phyloP scores from a whole-genome alignment of 345 rosid species.

The Euphorbia lathyris region DNA sequence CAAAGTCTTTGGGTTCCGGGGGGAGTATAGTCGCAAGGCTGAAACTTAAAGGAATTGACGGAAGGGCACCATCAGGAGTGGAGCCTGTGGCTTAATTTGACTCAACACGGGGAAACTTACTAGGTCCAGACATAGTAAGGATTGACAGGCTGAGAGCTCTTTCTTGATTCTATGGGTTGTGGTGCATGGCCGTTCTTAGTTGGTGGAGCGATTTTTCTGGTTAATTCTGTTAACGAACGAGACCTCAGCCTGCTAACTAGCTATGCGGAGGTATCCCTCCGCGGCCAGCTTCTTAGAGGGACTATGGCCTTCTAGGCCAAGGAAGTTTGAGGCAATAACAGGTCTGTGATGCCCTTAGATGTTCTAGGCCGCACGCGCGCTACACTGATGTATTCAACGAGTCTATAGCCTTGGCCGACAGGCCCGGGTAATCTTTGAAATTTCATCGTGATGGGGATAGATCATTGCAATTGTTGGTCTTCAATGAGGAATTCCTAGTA shows the following conservation, averaged over 20 bases:
- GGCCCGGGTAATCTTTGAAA: conserved; percentile 2
- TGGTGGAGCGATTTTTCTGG: not conserved
- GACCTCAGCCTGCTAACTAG: not conserved
- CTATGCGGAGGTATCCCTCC: not conserved
- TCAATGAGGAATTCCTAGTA: not conserved
- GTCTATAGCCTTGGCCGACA: conserved; percentile 1
- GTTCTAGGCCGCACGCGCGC: conserved; percentile 32
- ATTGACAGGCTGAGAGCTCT: no score
- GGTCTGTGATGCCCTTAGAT: conserved; percentile 31
- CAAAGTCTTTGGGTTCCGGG: no score
- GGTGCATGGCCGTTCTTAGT: no score
- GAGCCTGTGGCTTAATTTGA: no score
- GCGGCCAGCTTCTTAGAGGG: conserved; percentile 1
- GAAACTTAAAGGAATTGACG: no score
- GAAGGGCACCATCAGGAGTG: no score
- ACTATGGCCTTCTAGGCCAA: not conserved
- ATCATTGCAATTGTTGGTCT: not conserved
- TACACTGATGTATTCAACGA: conserved; percentile 14
- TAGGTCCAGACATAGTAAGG: no score
- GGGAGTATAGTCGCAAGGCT: no score
- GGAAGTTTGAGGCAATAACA: conserved; percentile 28
- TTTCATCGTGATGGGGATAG: not conserved
- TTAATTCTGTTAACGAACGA: not conserved
- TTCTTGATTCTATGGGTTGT: no score
- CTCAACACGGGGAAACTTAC: no score